These are phyloP conservation scores for Sphaerulina populicola DNA, from an alignment of 2,329 filamentous ascomycete species.

Conservation along the genomic window DNA sequence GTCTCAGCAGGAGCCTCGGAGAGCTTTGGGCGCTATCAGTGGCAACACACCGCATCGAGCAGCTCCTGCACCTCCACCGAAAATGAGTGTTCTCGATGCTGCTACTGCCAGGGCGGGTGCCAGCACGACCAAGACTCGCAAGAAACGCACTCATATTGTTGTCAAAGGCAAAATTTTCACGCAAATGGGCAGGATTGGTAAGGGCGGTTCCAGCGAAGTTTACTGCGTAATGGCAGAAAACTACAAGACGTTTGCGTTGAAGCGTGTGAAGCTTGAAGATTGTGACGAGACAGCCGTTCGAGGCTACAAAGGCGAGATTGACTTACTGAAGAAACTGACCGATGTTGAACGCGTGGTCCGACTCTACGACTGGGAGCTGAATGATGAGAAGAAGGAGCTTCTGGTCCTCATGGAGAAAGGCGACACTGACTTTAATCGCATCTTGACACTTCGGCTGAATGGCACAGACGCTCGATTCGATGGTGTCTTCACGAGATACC, in stretches of 20 bases:
- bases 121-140: slow-evolving; percentile 62
- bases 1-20: slow-evolving; percentile 33
- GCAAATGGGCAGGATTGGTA: slow-evolving; percentile 78
- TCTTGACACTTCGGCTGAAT: slow-evolving; percentile 64
- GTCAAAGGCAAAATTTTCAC: slow-evolving; percentile 91
- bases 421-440: slow-evolving; percentile 82
- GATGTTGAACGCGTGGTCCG: slow-evolving; percentile 85
- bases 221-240: slow-evolving; percentile 97
- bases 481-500: slow-evolving; percentile 84
- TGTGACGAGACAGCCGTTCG: slow-evolving; percentile 74
- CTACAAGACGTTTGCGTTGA: slow-evolving; percentile 87
- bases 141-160: slow-evolving; percentile 72
- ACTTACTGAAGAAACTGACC: slow-evolving; percentile 71
- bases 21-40: slow-evolving; percentile 47
- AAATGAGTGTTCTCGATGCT: slow-evolving; percentile 92
- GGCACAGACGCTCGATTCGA: slow-evolving; percentile 67
- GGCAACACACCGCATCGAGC: slow-evolving; percentile 68
- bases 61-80: slow-evolving; percentile 72
- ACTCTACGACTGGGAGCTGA: slow-evolving; percentile 86
- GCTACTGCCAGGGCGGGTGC: slow-evolving; percentile 78
- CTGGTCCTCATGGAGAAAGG: slow-evolving; percentile 96
- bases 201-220: slow-evolving; percentile 87
- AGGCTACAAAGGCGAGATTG: slow-evolving; percentile 92
- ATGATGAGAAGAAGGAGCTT: slow-evolving; percentile 75
- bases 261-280: slow-evolving; percentile 82